Percentiles rank a stretch among this genome's conserved stretches.
phyloP scores from a whole-genome alignment of 345 rosid species.

The Syzygium grande region DNA sequence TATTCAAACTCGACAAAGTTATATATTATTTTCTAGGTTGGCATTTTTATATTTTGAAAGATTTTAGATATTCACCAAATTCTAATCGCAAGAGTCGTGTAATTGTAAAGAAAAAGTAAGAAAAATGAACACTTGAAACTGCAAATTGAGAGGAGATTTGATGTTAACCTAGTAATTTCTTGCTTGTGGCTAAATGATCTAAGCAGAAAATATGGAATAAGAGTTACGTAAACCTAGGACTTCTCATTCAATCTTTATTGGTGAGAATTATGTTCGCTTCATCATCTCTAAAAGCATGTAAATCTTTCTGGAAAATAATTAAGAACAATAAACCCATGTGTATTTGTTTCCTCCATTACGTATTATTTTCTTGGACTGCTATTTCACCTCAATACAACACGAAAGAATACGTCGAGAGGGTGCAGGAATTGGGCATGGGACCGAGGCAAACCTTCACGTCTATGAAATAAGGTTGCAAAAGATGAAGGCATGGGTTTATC shows the following conservation, averaged over 20 bases:
- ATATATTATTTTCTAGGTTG: no score
- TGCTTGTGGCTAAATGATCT: neutral
- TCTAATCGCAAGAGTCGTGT: no score
- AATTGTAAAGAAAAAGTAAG: no score
- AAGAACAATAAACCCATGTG: no score
- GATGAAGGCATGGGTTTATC: no score
- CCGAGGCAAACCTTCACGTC: neutral
- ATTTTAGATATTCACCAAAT: no score
- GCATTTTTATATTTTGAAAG: no score
- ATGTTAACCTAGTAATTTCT: neutral
- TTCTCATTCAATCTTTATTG: no score
- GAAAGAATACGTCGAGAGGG: neutral
- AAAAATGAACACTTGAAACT: no score
- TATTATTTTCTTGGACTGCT: no score
- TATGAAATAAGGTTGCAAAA: neutral
- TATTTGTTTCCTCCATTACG: no score
- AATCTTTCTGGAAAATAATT: no score
- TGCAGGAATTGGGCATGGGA: neutral
- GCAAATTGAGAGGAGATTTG: neutral
- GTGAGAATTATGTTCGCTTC: neutral
- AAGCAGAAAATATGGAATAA: neutral
- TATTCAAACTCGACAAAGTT: neutral
- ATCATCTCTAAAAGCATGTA: neutral
- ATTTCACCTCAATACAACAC: neutral
- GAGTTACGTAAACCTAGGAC: neutral